These are phyloP conservation scores for Lophiotrema nucula DNA, from an alignment of 495 filamentous ascomycete genomes.

Conservation along the genomic window DNA sequence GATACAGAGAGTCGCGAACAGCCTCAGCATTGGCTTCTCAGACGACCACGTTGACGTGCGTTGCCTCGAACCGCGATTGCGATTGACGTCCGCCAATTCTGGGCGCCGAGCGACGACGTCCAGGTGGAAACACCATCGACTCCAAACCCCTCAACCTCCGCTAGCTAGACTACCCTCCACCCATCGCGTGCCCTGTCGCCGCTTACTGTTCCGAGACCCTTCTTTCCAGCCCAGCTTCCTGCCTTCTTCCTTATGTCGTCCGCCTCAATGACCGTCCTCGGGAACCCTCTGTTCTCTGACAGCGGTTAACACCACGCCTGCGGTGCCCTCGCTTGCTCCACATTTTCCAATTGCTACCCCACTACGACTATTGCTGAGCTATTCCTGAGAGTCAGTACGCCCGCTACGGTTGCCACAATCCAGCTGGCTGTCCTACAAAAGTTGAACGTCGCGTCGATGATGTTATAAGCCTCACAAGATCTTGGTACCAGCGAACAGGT, in stretches of 20 bases:
- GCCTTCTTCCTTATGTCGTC: conserved; percentile 32
- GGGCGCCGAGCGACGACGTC: too few relatives aligned
- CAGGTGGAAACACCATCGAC: too few relatives aligned
- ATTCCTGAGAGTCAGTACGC: neutral
- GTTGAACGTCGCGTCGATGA: conserved; percentile 14
- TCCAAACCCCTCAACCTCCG: neutral
- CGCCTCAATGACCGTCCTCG: conserved; percentile 19
- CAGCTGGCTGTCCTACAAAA: too few relatives aligned
- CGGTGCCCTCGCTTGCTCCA: conserved; percentile 5
- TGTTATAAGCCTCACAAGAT: conserved; percentile 9
- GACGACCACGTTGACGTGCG: too few relatives aligned
- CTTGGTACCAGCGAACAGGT: conserved; percentile 12
- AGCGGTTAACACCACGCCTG: conserved; percentile 25
- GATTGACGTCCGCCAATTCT: too few relatives aligned
- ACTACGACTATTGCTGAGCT: conserved; percentile 1
- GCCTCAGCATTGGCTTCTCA: too few relatives aligned
- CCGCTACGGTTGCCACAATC: neutral
- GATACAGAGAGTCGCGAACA: too few relatives aligned
- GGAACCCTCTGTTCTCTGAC: conserved; percentile 33
- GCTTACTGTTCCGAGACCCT: conserved; percentile 21
- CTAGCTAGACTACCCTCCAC: neutral
- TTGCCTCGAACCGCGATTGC: too few relatives aligned
- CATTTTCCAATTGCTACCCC: conserved; percentile 7
- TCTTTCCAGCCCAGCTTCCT: neutral
- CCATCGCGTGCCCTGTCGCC: conserved; percentile 22